Base-by-base conservation (phyloP, 148 eudicot species). In the Arbutus unedo region DNA sequence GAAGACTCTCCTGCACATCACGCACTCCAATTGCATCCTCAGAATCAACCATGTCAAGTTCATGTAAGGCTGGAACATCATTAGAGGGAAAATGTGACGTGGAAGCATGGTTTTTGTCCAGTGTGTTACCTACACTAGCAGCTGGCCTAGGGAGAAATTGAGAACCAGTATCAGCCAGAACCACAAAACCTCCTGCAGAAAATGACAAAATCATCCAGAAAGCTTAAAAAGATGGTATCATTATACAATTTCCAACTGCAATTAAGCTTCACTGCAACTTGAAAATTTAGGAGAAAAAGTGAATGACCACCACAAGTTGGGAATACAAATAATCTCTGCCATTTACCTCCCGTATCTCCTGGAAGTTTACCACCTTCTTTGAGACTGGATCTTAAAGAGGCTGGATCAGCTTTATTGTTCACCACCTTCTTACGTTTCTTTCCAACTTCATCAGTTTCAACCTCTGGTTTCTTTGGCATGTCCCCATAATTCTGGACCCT, bases 401-500 rank as follows among this genome's bases (percentile, higher is more conserved):
- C 56, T 68, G 81, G 21, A 78, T 79, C 82, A 79, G 78, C 72
- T 47, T 56, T 79, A 56, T 25, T 15, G 43, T 15, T 83, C 77
- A 59, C 59, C 75, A 79, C 14, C 50, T 72, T 83, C 78, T 78
- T 83, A 56, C 54, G 71, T 31, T 83, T 83, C 73, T 83, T 78
- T 43, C 57, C 53, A 55, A 72, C 57, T 68, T 79, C 72, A 70
- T 57, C 82, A 79, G 82, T 38, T 78, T 79, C 62, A 8, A 18
- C 50, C 48, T 18, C 51, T 57, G 81, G 81, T 78, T 78, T n/a
- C 81, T 78, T 59, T 78, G 41, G 49, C 57, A 86, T 51, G 8
- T 74, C 87, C 55, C 82, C 88, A 84, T 79, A 82, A 87, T 91
- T 81, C 44, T 86, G 87, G 80, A 85, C 92, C 70, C 95, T 90